Evolutionary conservation across 805 yeast species (phyloP), one percentile per base, ranked within the genome.

Genomic region (Tetrapisispora phaffii): DNA sequence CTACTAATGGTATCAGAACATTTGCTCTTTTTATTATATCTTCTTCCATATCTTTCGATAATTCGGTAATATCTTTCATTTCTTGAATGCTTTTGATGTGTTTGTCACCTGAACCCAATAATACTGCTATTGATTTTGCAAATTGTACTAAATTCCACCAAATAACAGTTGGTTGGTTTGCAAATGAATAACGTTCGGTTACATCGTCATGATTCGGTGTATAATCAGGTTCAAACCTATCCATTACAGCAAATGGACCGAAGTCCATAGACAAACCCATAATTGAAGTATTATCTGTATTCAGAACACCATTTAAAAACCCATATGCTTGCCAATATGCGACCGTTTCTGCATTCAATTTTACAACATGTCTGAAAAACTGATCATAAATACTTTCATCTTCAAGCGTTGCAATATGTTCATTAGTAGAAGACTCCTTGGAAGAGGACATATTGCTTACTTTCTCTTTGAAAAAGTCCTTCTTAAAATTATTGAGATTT

Each of bases 211-310:
- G 87, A 59, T 93, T 90, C 1, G 97, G 90, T 0, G 97, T 85
- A 58, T 74, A 90, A 41, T 73, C 63, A 15, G 94, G 89, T 56
- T 86, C 80, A 59, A 82, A 90, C 39, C 75, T 76, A 58, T 89
- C 96, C 82, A 89, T 75, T 48, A 88, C 83, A 17, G 94, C 85
- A 66, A 85, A 93, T 0, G 98, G 97, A 2, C 97, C 98, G 63
- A 82, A 93, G 63, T 90, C 98, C 63, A 93, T 76, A 0, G 95
- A 77, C 10, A 88, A 68, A 0, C 98, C 98, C 37, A 82, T 57
- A n/a, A 90, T 72, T 0, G 96, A 85, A 1, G 96, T 86, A 59
- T 90, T 90, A 59, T 90, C 98, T 0, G 97, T 89, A 61, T 90
- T 90, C 45, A 93, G 68, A 4, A 93, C 97, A 13, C 98, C 98